Conservation (phyloP, 2,329 filamentous ascomycete species). For the Dendrostoma leiphaemia region DNA sequence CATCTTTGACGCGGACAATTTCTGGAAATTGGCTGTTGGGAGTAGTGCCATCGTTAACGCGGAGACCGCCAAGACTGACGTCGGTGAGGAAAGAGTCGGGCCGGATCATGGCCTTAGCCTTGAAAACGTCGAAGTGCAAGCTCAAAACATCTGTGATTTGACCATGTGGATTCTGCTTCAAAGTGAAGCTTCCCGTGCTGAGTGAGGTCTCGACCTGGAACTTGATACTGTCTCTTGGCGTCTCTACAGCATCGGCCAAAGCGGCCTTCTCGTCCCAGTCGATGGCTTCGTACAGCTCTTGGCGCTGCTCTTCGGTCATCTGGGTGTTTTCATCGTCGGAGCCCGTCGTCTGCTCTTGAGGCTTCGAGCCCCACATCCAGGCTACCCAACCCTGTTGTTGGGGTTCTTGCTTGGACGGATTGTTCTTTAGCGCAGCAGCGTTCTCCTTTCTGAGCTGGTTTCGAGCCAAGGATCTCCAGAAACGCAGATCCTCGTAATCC, state of each 20-base stretch:
- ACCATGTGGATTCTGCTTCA: slow-evolving; percentile 82
- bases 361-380: slow-evolving; percentile 87
- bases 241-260: slow-evolving; percentile 81
- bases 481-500: slow-evolving; percentile 90
- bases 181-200: slow-evolving; percentile 93
- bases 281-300: slow-evolving; percentile 95
- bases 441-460: slow-evolving; percentile 97
- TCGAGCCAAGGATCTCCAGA: slow-evolving; percentile 91
- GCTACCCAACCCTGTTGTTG: slow-evolving; percentile 83
- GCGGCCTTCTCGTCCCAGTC: slow-evolving; percentile 97
- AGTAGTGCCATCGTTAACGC: slow-evolving; percentile 94
- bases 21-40: slow-evolving; percentile 88
- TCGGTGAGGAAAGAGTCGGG: slow-evolving; percentile 89
- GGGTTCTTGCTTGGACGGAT: slow-evolving; percentile 40
- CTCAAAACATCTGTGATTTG: slow-evolving; percentile 78
- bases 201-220: slow-evolving; percentile 89
- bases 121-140: slow-evolving; percentile 92
- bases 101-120: slow-evolving; percentile 82
- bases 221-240: slow-evolving; percentile 88
- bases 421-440: slow-evolving; percentile 76
- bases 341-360: slow-evolving; percentile 53
- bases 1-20: slow-evolving; percentile 93
- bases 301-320: slow-evolving; percentile 93
- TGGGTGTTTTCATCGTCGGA: slow-evolving; percentile 75
- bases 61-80: slow-evolving; percentile 85